A percentile compares a stretch with the other conserved stretches of the same genome.
phyloP scores from a whole-genome alignment of 257 asterid species.

The Plantago elongata region DNA sequence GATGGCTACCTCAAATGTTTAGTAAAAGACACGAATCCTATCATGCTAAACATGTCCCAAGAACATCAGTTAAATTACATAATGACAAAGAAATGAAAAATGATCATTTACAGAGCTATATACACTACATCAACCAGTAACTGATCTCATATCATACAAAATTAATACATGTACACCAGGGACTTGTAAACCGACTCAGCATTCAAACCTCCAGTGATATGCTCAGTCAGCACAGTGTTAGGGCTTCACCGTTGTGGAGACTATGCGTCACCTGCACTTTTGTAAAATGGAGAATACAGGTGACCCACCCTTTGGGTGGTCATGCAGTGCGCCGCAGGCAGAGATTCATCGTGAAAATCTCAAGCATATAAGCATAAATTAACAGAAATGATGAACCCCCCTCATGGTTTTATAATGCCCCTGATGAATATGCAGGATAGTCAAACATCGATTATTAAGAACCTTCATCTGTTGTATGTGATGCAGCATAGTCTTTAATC shows the following conservation, averaged over 20 bases:
- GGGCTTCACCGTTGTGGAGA: background rate
- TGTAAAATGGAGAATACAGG: slow-evolving; percentile 13
- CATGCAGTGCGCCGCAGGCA: background rate
- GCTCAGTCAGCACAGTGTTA: background rate
- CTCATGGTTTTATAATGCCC: slow-evolving; percentile 12
- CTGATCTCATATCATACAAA: slow-evolving; percentile 11
- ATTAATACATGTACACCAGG: background rate
- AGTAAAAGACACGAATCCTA: too few relatives aligned
- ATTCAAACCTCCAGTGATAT: background rate
- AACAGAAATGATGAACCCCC: background rate
- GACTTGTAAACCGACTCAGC: too few relatives aligned
- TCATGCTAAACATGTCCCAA: too few relatives aligned
- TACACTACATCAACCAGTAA: slow-evolving; percentile 23
- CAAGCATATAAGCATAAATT: background rate
- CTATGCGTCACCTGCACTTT: slow-evolving; percentile 2
- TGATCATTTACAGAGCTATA: slow-evolving; percentile 24
- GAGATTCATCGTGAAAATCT: background rate
- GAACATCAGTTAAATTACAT: background rate
- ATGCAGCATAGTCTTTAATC: slow-evolving; percentile 59
- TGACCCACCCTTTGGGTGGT: slow-evolving; percentile 9
- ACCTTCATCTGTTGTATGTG: slow-evolving; percentile 37
- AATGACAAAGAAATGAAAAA: slow-evolving; percentile 15
- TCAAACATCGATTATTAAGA: background rate
- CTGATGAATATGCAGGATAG: background rate
- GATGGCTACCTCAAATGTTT: slow-evolving; percentile 7